A percentile compares a stretch with the other conserved stretches of the same genome.
These are phyloP conservation scores for Trichomonascaceae sp. DNA, from an alignment of 1,139 yeast genomes.

Conservation along the genomic window DNA sequence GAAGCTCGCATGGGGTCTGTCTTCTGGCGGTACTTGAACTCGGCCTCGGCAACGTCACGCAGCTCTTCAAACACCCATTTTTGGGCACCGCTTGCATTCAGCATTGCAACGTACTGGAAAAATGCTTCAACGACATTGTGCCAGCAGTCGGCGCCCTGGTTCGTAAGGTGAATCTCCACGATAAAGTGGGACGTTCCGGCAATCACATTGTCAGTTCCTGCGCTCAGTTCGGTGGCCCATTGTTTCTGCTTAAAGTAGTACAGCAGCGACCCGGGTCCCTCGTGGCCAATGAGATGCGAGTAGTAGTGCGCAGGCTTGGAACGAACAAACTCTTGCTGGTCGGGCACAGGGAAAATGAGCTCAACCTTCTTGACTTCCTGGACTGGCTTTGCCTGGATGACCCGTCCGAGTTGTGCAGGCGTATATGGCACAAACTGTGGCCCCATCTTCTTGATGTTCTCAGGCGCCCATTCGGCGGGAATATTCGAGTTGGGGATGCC, in stretches of 20 bases:
- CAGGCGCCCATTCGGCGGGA: conserved; percentile 7
- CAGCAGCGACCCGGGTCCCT: conserved; percentile 72
- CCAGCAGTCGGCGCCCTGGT: conserved; percentile 53
- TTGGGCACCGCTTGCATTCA: conserved; percentile 44
- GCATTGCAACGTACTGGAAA: conserved; percentile 61
- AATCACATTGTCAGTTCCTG: conserved; percentile 61
- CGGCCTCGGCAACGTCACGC: conserved; percentile 32
- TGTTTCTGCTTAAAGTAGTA: conserved; percentile 55
- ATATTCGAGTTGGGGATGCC: conserved; percentile 41
- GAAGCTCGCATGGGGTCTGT: conserved; percentile 48
- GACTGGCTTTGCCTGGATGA: conserved; percentile 65
- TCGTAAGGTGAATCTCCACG: conserved; percentile 63
- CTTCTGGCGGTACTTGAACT: conserved; percentile 59
- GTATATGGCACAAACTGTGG: conserved; percentile 26
- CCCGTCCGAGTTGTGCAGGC: conserved; percentile 35
- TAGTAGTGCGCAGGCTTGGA: conserved; percentile 56
- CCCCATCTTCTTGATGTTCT: not conserved
- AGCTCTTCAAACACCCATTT: conserved; percentile 40
- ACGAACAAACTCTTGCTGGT: conserved; percentile 50
- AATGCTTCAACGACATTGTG: conserved; percentile 42
- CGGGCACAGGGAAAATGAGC: conserved; percentile 62
- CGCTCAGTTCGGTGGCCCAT: conserved; percentile 69
- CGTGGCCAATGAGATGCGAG: conserved; percentile 84
- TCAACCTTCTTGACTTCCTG: conserved; percentile 63
- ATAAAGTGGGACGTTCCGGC: conserved; percentile 56